phyloP scores from a whole-genome alignment of 176 grass and related monocot genomes.

The Areca catechu region DNA sequence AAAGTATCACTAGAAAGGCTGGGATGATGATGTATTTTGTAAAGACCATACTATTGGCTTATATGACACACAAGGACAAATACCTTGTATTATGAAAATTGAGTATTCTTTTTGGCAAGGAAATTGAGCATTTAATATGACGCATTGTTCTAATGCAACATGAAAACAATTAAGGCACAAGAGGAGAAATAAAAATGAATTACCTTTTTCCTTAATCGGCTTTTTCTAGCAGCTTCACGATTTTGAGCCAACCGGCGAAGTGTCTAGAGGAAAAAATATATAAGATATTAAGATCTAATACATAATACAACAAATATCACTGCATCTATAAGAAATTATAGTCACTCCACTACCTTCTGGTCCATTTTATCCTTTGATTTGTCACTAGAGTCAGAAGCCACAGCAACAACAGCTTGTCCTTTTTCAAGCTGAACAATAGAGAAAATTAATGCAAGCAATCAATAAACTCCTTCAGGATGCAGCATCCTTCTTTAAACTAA shows the following conservation, averaged over 20 bases:
- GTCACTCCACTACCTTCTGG: constrained; percentile 51
- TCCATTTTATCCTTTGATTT: constrained; percentile 74
- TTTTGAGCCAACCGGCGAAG: constrained; percentile 94
- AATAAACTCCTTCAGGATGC: too few relatives aligned
- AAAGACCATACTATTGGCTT: too few relatives aligned
- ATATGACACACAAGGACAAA: too few relatives aligned
- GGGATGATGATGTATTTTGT: too few relatives aligned
- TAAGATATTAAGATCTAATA: constrained; percentile 12
- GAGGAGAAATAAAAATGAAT: background rate
- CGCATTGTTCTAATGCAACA: too few relatives aligned
- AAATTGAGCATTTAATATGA: too few relatives aligned
- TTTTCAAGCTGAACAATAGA: constrained; percentile 47
- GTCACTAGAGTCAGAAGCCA: constrained; percentile 64
- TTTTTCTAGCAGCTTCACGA: constrained; percentile 97
- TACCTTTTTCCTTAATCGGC: constrained; percentile 94
- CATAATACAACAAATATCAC: background rate
- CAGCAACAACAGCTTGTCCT: constrained; percentile 35
- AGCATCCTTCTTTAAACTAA: too few relatives aligned
- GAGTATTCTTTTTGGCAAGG: too few relatives aligned
- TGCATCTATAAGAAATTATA: constrained; percentile 2
- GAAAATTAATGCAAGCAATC: background rate
- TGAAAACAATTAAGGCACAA: background rate
- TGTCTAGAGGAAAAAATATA: constrained; percentile 31
- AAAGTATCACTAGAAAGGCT: too few relatives aligned
- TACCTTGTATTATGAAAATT: too few relatives aligned